Evolutionary conservation across 768 basidiomycete species (phyloP).

Genomic region (Stropharia rugosoannulata): DNA sequence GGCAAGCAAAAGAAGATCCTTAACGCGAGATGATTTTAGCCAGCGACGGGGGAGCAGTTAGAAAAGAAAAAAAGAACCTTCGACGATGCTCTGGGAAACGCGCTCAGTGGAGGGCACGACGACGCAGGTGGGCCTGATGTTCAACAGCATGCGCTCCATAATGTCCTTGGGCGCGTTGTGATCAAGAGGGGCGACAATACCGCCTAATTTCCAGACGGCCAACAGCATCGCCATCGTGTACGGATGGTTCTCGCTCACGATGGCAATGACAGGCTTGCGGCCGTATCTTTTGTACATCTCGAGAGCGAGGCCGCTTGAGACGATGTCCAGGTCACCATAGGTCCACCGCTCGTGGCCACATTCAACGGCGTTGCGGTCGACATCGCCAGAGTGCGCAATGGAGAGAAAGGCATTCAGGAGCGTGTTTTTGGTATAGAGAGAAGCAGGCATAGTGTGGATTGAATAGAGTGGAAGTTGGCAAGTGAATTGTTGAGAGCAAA

Average conservation of each 20-base stretch:
- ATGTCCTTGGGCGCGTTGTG: conserved; percentile 29
- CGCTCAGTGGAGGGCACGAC: conserved; percentile 22
- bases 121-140: conserved; percentile 27
- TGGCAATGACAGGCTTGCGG: conserved; percentile 26
- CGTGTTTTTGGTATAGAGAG: conserved; percentile 11
- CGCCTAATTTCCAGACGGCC: conserved; percentile 34
- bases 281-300: conserved; percentile 24
- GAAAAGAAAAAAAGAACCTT: conserved; percentile 18
- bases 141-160: conserved; percentile 29
- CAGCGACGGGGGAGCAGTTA: not conserved
- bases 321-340: conserved; percentile 30
- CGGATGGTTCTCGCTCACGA: conserved; percentile 34
- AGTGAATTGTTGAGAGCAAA: conserved; percentile 8
- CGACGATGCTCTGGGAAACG: conserved; percentile 18
- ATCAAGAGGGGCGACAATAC: conserved; percentile 31
- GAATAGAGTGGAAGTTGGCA: conserved; percentile 6
- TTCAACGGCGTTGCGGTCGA: conserved; percentile 24
- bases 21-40: not conserved
- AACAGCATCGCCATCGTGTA: conserved; percentile 28
- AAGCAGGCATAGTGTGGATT: conserved; percentile 15
- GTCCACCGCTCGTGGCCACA: conserved; percentile 31
- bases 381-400: conserved; percentile 17
- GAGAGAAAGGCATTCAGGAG: conserved; percentile 20
- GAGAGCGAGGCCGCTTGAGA: conserved; percentile 30
- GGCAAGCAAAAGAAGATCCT: conserved; percentile 19